These are phyloP conservation scores for Podaxis rugospora DNA, from an alignment of 768 basidiomycete genomes.

Conservation along the genomic window DNA sequence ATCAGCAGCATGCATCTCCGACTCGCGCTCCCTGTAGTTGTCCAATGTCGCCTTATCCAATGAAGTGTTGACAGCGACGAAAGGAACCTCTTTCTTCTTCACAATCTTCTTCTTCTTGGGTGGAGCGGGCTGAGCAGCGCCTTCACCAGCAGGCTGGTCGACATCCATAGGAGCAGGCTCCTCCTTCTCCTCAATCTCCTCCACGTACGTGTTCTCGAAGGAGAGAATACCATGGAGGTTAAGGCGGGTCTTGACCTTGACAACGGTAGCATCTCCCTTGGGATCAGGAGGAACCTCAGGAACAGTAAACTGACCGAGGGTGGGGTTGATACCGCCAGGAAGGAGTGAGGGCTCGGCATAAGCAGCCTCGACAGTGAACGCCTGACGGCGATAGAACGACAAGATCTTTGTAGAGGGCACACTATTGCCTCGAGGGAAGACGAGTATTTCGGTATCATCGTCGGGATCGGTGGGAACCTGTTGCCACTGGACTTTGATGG, in stretches of 20 bases:
- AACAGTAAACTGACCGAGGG: conserved; percentile 76
- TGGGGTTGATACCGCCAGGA: conserved; percentile 81
- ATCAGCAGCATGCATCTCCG: conserved; percentile 84
- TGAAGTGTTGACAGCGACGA: conserved; percentile 59
- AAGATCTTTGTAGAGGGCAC: conserved; percentile 95
- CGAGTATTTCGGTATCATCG: conserved; percentile 88
- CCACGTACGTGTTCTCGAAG: conserved; percentile 83
- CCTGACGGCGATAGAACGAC: conserved; percentile 86
- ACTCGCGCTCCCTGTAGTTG: conserved; percentile 73
- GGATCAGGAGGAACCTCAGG: conserved; percentile 72
- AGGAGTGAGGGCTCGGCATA: conserved; percentile 73
- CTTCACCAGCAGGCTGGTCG: conserved; percentile 37
- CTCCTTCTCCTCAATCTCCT: conserved; percentile 79
- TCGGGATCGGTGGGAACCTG: conserved; percentile 67
- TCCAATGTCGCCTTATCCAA: conserved; percentile 66
- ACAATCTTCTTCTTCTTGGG: conserved; percentile 86
- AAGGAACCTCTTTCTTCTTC: conserved; percentile 79
- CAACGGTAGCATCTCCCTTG: conserved; percentile 69
- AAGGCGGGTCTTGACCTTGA: conserved; percentile 89
- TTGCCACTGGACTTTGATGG: conserved; percentile 90
- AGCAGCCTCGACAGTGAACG: conserved; percentile 83
- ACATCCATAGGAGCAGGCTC: conserved; percentile 67
- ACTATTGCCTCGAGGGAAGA: conserved; percentile 81
- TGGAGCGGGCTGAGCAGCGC: conserved; percentile 28
- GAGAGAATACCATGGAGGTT: conserved; percentile 84